These are phyloP conservation scores for Torulaspora delbrueckii DNA, from an alignment of 805 yeast genomes.

Conservation along the genomic window DNA sequence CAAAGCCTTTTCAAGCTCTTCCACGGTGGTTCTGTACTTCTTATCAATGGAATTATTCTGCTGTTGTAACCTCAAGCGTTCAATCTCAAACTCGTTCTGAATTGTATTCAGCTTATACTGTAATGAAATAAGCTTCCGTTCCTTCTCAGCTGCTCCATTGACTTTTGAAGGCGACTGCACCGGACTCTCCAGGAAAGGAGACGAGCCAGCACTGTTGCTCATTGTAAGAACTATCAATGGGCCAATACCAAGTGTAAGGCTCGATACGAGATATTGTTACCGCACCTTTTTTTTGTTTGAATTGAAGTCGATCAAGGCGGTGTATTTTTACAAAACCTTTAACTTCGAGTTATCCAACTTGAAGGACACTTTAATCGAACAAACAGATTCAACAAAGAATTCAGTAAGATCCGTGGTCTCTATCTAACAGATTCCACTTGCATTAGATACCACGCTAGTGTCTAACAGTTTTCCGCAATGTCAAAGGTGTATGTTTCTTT, in stretches of 20 bases:
- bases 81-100: constrained; percentile 38
- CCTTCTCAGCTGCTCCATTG: constrained; percentile 10
- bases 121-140: constrained; percentile 29
- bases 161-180: constrained; percentile 5
- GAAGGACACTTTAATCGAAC: neutral
- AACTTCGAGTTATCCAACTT: neutral
- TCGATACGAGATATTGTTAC: neutral
- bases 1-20: constrained; percentile 32
- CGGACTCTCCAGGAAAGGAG: constrained; percentile 39
- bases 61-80: constrained; percentile 22
- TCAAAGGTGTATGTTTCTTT: constrained; percentile 43
- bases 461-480: constrained; percentile 24
- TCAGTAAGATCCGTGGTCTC: neutral
- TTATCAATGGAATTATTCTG: constrained; percentile 25
- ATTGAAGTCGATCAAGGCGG: neutral
- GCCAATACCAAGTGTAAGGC: neutral
- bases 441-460: neutral
- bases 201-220: constrained; percentile 32
- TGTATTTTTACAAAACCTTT: neutral
- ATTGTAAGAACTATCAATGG: constrained; percentile 3
- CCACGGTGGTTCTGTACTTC: constrained; percentile 33
- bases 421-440: too few species aligned
- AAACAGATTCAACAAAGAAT: too few species aligned
- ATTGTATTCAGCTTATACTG: constrained; percentile 38
- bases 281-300: neutral